A percentile compares a stretch with the other conserved stretches of the same genome.
These are phyloP conservation scores for Penicillium diatomitis DNA, from an alignment of 495 filamentous ascomycete species.

Conservation along the genomic window DNA sequence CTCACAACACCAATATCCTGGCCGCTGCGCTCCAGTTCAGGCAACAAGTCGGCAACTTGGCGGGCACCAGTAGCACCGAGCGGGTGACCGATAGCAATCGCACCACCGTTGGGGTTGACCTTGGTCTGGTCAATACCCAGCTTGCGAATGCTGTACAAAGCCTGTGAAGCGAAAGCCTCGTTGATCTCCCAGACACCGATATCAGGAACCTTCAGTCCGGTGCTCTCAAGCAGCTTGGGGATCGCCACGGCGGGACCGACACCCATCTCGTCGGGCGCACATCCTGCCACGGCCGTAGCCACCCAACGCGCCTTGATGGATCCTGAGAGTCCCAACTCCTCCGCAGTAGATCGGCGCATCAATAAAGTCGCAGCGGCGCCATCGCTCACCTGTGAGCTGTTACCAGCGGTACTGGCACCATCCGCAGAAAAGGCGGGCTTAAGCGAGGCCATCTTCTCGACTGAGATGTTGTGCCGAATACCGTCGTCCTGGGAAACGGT, in stretches of 20 bases:
- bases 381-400: constrained; percentile 78
- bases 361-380: constrained; percentile 76
- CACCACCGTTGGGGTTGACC: constrained; percentile 88
- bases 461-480: constrained; percentile 54
- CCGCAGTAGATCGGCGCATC: constrained; percentile 78
- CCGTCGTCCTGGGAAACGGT: constrained; percentile 71
- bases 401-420: constrained; percentile 76
- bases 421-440: constrained; percentile 74
- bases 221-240: constrained; percentile 60
- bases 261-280: constrained; percentile 87
- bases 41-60: constrained; percentile 67
- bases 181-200: constrained; percentile 94
- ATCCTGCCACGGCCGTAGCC: constrained; percentile 61
- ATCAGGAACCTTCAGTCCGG: constrained; percentile 56
- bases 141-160: constrained; percentile 67
- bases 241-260: constrained; percentile 80
- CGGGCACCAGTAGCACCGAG: constrained; percentile 86
- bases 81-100: constrained; percentile 88
- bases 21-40: constrained; percentile 53
- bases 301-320: constrained; percentile 75
- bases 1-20: constrained; percentile 64
- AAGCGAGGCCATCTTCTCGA: constrained; percentile 63
- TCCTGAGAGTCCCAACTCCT: constrained; percentile 55
- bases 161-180: constrained; percentile 89
- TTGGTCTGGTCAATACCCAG: constrained; percentile 57